Conservation (phyloP, 306 rosid genomes). For the Luffa aegyptiaca region DNA sequence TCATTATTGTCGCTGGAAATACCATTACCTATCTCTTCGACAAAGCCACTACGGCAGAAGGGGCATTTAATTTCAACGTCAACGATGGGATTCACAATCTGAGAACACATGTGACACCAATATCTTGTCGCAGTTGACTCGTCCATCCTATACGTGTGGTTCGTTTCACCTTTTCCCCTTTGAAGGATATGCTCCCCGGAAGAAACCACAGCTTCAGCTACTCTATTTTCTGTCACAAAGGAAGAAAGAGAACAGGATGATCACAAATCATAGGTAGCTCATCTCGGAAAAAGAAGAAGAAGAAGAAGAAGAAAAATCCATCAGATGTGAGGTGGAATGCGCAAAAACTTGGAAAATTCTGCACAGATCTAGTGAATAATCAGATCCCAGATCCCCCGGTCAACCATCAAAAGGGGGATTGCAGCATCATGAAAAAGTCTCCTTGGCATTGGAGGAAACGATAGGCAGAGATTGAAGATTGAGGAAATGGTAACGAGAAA, state of each 20-base stretch:
- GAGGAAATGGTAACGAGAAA: background rate
- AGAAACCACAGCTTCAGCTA: background rate
- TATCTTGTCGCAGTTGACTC: conserved; percentile 44
- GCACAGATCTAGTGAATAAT: background rate
- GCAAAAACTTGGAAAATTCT: background rate
- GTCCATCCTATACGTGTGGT: conserved; percentile 25
- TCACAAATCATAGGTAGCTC: background rate
- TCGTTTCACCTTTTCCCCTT: background rate
- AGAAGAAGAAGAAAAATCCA: background rate
- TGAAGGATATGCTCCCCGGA: background rate
- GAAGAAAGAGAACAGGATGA: background rate
- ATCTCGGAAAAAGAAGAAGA: background rate
- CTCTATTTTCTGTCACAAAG: background rate
- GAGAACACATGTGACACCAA: conserved; percentile 59
- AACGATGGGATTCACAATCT: conserved; percentile 45
- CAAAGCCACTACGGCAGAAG: conserved; percentile 45
- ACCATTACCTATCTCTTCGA: conserved; percentile 40
- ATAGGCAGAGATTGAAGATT: background rate
- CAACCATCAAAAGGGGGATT: background rate
- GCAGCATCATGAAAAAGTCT: background rate
- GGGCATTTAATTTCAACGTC: conserved; percentile 60
- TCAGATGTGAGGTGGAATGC: background rate
- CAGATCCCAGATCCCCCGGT: background rate
- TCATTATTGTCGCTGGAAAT: conserved; percentile 13
- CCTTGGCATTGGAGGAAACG: background rate